phyloP scores from a whole-genome alignment of 176 grass and related monocot species.

The sorghum (Sorghum bicolor) region Sorghum_bicolor_NCBIv3 NC_012873.2:52082501-52083000 shows the following conservation, averaged over 20 bases:
- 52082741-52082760: too few species aligned
- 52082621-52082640: background rate
- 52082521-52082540: background rate
- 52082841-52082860: background rate
- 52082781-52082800: background rate
- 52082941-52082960: background rate
- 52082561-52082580: background rate
- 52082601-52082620: background rate
- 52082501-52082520: background rate
- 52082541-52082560: background rate
- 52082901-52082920: too few species aligned
- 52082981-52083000: background rate
- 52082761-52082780: background rate
- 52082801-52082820: background rate
- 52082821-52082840: background rate
- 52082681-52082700: background rate
- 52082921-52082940: background rate
- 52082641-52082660: background rate
- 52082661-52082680: background rate
- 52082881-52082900: too few species aligned
- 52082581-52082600: background rate
- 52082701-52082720: background rate
- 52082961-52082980: background rate
- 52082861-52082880: background rate
- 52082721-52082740: background rate